Evolutionary conservation across 345 rosid species (phyloP).

Genomic region (Excoecaria agallocha): DNA sequence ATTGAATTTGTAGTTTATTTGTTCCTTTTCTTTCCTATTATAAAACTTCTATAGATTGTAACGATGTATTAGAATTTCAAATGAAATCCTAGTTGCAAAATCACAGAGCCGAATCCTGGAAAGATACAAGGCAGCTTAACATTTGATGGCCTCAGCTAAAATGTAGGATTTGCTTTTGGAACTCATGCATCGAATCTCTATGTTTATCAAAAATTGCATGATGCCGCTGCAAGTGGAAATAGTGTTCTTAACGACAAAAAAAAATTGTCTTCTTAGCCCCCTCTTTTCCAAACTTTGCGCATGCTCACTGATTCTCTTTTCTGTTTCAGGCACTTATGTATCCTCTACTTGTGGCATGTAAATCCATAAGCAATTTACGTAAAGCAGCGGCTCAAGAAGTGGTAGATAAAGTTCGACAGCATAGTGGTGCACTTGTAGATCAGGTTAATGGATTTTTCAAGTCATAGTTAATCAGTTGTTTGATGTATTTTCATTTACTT

Average conservation of each 20-base stretch:
- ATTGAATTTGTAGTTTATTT: background rate
- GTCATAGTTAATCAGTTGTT: slow-evolving; percentile 1
- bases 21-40: background rate
- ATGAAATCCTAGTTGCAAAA: background rate
- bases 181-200: background rate
- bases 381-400: slow-evolving; percentile 97
- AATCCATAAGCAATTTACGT: slow-evolving; percentile 91
- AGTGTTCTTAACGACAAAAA: background rate
- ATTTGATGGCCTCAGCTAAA: background rate
- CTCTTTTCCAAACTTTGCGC: background rate
- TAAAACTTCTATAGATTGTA: background rate
- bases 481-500: background rate
- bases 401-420: slow-evolving; percentile 94
- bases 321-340: slow-evolving; percentile 90
- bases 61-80: background rate
- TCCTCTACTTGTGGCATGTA: slow-evolving; percentile 98
- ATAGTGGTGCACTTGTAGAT: slow-evolving; percentile 88
- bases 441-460: slow-evolving; percentile 52
- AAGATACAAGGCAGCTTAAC: background rate
- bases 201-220: background rate
- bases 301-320: slow-evolving; percentile 9
- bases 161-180: background rate
- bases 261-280: background rate
- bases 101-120: background rate
- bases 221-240: background rate